phyloP scores from a whole-genome alignment of 2,329 filamentous ascomycete species.

The Fusarium solani-melongenae region DNA sequence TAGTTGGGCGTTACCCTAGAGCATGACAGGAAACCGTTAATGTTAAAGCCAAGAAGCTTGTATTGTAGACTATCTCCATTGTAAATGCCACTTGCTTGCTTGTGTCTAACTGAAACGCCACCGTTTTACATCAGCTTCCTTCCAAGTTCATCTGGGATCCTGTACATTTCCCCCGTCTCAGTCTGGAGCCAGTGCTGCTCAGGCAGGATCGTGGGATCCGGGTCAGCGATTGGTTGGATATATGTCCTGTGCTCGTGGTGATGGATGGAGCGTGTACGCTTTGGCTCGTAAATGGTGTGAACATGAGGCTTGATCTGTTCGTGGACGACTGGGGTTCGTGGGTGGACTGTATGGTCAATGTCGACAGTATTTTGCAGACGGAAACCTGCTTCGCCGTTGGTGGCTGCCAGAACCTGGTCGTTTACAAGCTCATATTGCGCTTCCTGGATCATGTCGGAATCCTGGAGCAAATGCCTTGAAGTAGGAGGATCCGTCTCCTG shows the following conservation, averaged over 20 bases:
- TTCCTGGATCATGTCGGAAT: constrained; percentile 10
- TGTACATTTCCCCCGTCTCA: constrained; percentile 43
- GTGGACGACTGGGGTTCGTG: constrained; percentile 27
- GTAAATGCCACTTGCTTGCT: constrained; percentile 9
- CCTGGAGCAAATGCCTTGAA: constrained; percentile 5
- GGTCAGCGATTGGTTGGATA: constrained; percentile 41
- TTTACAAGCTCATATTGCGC: constrained; percentile 17
- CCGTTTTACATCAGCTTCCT: constrained; percentile 16
- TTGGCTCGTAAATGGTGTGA: constrained; percentile 34
- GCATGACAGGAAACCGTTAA: neutral
- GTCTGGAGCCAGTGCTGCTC: constrained; percentile 37
- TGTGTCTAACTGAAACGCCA: neutral
- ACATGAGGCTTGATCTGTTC: constrained; percentile 33
- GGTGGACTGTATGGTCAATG: constrained; percentile 35
- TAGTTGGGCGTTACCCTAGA: neutral
- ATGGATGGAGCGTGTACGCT: constrained; percentile 38
- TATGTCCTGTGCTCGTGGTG: constrained; percentile 35
- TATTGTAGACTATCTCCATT: neutral
- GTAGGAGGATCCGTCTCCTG: neutral
- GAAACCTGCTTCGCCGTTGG: constrained; percentile 16
- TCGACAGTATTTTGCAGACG: constrained; percentile 26
- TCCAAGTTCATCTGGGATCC: constrained; percentile 36
- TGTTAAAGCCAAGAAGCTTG: neutral
- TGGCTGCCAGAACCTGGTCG: constrained; percentile 6
- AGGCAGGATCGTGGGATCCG: constrained; percentile 34